Percentiles rank a stretch among this genome's conserved stretches.
Evolutionary conservation across 768 basidiomycete genomes (phyloP).

Genomic region (Crassisporium funariophilum): DNA sequence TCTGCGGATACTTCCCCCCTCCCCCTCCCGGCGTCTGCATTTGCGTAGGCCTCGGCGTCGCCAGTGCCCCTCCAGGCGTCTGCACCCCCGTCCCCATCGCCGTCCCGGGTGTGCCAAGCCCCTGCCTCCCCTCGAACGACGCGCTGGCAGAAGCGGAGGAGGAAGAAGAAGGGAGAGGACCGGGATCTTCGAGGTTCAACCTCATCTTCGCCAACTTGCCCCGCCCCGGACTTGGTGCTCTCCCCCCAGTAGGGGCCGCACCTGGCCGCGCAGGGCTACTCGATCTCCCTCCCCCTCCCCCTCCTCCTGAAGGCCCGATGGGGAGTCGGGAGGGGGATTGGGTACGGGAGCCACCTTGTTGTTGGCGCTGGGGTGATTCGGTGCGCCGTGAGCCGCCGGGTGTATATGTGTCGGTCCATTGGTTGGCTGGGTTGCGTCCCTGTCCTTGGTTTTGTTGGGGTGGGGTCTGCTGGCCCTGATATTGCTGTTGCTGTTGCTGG

Average conservation of each 20-base stretch:
- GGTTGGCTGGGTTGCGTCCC: too few species aligned
- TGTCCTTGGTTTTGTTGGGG: constrained; percentile 24
- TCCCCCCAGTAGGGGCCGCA: constrained; percentile 11
- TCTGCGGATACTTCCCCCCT: constrained; percentile 52
- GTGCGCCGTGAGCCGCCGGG: constrained; percentile 13
- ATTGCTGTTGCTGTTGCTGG: constrained; percentile 15
- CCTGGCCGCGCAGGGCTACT: constrained; percentile 4
- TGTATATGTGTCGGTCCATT: too few species aligned
- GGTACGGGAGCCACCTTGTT: too few species aligned
- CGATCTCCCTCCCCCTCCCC: not conserved
- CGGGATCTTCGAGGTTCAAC: constrained; percentile 18
- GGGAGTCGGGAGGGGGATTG: too few species aligned
- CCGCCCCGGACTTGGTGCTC: constrained; percentile 11
- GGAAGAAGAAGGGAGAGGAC: constrained; percentile 2
- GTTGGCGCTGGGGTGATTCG: not conserved
- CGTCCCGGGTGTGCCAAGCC: constrained; percentile 2
- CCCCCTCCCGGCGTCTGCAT: not conserved
- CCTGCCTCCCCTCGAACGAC: not conserved
- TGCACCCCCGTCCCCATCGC: constrained; percentile 2
- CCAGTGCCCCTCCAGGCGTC: constrained; percentile 22
- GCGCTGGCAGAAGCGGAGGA: not conserved
- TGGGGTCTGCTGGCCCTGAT: constrained; percentile 17
- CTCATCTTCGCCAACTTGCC: constrained; percentile 20
- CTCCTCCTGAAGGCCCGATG: not conserved
- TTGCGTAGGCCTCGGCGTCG: constrained; percentile 13